Evolutionary conservation across 352 stramenopile species (phyloP).

Genomic region (Pythium rishiriense): DNA sequence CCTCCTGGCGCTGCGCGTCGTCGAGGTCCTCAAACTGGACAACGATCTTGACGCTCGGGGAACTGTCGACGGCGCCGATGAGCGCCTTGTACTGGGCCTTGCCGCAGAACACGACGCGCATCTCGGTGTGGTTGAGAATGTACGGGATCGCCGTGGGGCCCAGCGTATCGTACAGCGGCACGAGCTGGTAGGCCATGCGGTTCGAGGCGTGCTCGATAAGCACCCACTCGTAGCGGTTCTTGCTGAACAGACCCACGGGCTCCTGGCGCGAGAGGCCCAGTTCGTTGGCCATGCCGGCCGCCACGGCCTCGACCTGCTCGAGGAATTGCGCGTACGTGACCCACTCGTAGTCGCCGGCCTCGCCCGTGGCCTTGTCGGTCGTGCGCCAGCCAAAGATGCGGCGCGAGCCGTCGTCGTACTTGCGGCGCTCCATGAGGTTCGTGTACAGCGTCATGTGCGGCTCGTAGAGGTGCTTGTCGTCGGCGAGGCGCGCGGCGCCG

Average conservation of each 20-base stretch:
- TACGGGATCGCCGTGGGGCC: constrained; percentile 64
- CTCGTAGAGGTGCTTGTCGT: constrained; percentile 33
- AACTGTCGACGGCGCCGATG: constrained; percentile 46
- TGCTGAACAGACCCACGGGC: constrained; percentile 66
- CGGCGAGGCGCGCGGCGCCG: constrained; percentile 21
- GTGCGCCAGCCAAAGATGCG: constrained; percentile 61
- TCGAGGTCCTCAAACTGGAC: constrained; percentile 56
- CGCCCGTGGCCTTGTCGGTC: constrained; percentile 35
- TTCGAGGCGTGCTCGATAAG: constrained; percentile 62
- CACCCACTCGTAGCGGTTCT: constrained; percentile 74
- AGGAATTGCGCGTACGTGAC: constrained; percentile 62
- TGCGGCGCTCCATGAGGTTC: constrained; percentile 42
- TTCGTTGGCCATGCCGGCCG: constrained; percentile 39
- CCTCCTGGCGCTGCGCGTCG: constrained; percentile 32
- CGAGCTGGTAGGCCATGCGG: constrained; percentile 67
- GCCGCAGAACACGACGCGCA: constrained; percentile 68
- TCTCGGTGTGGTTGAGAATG: constrained; percentile 79
- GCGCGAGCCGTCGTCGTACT: constrained; percentile 52
- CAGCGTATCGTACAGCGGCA: constrained; percentile 84
- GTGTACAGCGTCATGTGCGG: constrained; percentile 52
- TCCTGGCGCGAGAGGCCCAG: constrained; percentile 44
- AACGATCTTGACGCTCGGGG: constrained; percentile 51
- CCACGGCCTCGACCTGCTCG: constrained; percentile 39
- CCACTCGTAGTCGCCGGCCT: constrained; percentile 52
- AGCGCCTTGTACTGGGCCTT: constrained; percentile 57